A percentile compares a stretch with the other conserved stretches of the same genome.
phyloP scores from a whole-genome alignment of 176 grass and related monocot species.

The Musa itinerans region DNA sequence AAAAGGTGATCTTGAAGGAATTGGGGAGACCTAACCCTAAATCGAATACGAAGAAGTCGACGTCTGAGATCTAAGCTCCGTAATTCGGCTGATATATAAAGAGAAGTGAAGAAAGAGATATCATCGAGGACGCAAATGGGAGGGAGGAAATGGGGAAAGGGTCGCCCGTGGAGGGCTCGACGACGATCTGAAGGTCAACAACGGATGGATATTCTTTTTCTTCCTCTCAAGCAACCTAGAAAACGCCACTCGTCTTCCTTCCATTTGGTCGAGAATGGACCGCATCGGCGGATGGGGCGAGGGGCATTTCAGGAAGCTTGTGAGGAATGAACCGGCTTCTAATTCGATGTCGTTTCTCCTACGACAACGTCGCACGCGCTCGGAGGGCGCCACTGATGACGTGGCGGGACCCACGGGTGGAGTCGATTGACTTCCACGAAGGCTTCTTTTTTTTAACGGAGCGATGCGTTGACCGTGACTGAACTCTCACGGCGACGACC shows the following conservation, averaged over 20 bases:
- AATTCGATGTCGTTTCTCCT: too few species aligned
- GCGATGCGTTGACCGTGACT: too few species aligned
- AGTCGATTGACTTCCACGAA: too few species aligned
- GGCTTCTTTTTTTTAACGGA: too few species aligned
- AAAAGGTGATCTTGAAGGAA: not conserved
- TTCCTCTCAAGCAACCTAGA: not conserved
- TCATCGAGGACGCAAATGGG: not conserved
- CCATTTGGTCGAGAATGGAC: too few species aligned
- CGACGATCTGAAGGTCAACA: constrained; percentile 6
- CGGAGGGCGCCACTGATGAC: too few species aligned
- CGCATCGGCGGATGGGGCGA: too few species aligned
- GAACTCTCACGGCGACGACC: too few species aligned
- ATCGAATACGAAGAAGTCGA: not conserved
- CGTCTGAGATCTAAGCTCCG: not conserved
- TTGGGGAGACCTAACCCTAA: not conserved
- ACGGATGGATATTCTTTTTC: not conserved
- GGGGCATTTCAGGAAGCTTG: too few species aligned
- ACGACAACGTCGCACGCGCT: too few species aligned
- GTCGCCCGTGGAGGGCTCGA: constrained; percentile 23
- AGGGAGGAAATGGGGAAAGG: not conserved
- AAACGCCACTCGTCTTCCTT: not conserved
- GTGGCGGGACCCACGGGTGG: too few species aligned
- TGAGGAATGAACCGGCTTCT: too few species aligned
- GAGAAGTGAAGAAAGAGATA: not conserved
- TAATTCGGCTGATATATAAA: not conserved